These are phyloP conservation scores for Clarireedia homoeocarpa DNA, from an alignment of 2,329 filamentous ascomycete species.

Conservation along the genomic window DNA sequence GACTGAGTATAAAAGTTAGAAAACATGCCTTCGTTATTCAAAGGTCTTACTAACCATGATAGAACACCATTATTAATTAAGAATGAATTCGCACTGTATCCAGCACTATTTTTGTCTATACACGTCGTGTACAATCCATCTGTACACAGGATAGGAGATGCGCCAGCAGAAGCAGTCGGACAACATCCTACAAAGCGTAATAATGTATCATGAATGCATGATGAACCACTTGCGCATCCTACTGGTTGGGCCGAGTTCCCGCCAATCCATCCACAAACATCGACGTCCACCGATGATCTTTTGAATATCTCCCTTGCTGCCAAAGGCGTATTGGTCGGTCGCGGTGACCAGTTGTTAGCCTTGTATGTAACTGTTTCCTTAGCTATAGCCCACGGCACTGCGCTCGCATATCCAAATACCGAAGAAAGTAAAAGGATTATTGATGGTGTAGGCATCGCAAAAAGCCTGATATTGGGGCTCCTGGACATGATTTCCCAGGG, in stretches of 20 bases:
- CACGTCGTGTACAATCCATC: conserved; percentile 27
- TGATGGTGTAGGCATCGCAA: conserved; percentile 24
- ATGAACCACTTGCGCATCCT: conserved; percentile 22
- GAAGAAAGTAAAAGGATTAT: conserved; percentile 19
- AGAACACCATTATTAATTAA: conserved; percentile 24
- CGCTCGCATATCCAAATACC: conserved; percentile 15
- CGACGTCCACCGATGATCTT: conserved; percentile 18
- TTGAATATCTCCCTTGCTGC: conserved; percentile 21
- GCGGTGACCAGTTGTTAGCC: conserved; percentile 22
- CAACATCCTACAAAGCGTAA: conserved; percentile 25
- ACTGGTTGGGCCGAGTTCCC: conserved; percentile 18
- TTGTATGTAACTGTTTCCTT: conserved; percentile 20
- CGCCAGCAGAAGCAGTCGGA: conserved; percentile 15
- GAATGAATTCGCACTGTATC: conserved; percentile 17
- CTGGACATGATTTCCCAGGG: neutral
- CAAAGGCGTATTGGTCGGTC: conserved; percentile 19
- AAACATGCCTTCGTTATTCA: neutral
- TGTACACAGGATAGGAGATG: conserved; percentile 21
- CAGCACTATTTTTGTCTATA: conserved; percentile 22
- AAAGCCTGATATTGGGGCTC: conserved; percentile 14
- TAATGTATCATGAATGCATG: conserved; percentile 25
- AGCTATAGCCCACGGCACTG: conserved; percentile 22
- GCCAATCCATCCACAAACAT: conserved; percentile 27
- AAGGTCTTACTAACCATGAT: conserved; percentile 21
- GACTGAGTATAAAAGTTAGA: conserved; percentile 18